These are phyloP conservation scores for Pleurotus platypus DNA, from an alignment of 768 basidiomycete genomes.

Conservation along the genomic window DNA sequence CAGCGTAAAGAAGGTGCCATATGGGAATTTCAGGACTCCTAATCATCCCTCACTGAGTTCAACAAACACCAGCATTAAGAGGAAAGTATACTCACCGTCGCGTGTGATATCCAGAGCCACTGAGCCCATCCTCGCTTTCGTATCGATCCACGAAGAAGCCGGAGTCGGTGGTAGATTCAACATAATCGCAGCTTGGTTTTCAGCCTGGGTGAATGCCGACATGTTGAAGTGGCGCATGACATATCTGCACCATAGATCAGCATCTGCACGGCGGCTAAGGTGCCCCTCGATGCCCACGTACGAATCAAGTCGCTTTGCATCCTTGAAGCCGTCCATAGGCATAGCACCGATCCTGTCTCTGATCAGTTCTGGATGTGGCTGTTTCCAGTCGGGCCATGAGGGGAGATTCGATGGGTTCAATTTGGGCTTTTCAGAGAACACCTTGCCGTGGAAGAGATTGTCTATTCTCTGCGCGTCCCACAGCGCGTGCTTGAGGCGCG, in stretches of 20 bases:
- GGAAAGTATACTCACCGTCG: slow-evolving; percentile 10
- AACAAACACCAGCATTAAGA: not conserved
- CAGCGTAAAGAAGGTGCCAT: slow-evolving; percentile 7
- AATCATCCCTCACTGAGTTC: not conserved
- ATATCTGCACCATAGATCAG: slow-evolving; percentile 9
- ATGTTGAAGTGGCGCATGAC: slow-evolving; percentile 16
- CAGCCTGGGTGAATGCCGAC: slow-evolving; percentile 15
- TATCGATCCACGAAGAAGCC: slow-evolving; percentile 14
- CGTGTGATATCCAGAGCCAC: slow-evolving; percentile 16
- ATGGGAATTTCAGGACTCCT: slow-evolving; percentile 11
- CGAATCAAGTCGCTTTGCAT: slow-evolving; percentile 11
- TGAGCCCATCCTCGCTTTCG: slow-evolving; percentile 16
- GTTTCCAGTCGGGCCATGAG: slow-evolving; percentile 7
- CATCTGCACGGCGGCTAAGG: too few relatives aligned
- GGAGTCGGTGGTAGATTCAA: slow-evolving; percentile 9
- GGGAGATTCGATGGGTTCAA: not conserved
- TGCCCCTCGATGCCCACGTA: not conserved
- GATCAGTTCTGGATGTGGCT: slow-evolving; percentile 8
- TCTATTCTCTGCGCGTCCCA: slow-evolving; percentile 19
- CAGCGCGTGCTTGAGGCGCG: slow-evolving; percentile 11
- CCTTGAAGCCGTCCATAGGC: slow-evolving; percentile 5
- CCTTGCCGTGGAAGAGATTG: slow-evolving; percentile 13
- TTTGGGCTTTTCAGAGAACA: slow-evolving; percentile 12
- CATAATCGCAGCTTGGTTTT: slow-evolving; percentile 8
- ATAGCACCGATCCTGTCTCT: slow-evolving; percentile 1